Base-by-base conservation (phyloP, 345 rosid genomes). In the Lumnitzera littorea region DNA sequence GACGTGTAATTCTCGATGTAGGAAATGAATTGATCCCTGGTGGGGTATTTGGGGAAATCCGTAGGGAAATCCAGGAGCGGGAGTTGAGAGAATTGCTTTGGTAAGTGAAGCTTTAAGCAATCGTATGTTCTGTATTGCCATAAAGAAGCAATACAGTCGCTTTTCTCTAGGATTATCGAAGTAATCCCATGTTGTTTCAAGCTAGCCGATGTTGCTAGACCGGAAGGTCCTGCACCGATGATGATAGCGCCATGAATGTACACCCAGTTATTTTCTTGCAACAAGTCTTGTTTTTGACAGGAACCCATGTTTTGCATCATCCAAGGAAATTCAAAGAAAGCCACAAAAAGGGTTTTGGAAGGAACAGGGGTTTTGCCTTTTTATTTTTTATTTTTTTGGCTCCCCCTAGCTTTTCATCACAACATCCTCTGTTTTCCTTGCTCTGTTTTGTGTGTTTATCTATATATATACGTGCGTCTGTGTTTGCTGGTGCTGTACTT, bases 191-290 rank as follows among this genome's bases (percentile, higher is more conserved):
- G 81, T 63, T 79, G 62, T 46, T 77, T 63, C 0, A 94, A 78
- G 74, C 97, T 88, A 36, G 99, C 99, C 0, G 97, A 72, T 9
- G 73, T 80, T 0, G 99, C 88, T 50, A 94, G 53, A 65, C 99
- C 99, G 23, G 99, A 90, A 0, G 99, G 97, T 6, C 99, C 99
- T 3, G 97, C 99, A n/a, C 99, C 99, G 52, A 90, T 74, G 14
- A 94, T 83, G 61, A 94, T 74, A 23, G 97, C 89, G 8, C 87
- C 84, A 7, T 59, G 62, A 60, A 90, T 80, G 50, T 27, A 16
- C 53, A 67, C 56, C 6, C 23, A 8, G 10, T 17, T 27, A 16
- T 16, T 12, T 16, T 56, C 14, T 63, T 56, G 12, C 52, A 47
- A 36, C 43, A 36, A 5, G 53, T 63, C 69, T 43, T 49, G 70